These are phyloP conservation scores for Trichoderma sp. DNA, from an alignment of 2,329 filamentous ascomycete species.

Conservation along the genomic window DNA sequence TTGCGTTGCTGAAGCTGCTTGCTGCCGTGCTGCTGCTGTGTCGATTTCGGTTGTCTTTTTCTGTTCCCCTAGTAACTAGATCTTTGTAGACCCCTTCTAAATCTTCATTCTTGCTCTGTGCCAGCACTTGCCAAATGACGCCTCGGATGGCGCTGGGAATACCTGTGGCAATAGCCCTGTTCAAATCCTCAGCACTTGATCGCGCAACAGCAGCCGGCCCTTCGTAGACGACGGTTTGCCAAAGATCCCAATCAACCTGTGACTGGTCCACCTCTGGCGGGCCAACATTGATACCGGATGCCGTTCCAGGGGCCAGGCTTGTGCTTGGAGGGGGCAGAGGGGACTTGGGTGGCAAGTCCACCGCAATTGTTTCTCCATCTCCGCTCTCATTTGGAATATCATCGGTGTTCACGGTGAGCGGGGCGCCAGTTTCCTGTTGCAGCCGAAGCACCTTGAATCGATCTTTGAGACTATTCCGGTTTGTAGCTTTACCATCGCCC, in stretches of 20 bases:
- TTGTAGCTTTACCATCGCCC: conserved; percentile 48
- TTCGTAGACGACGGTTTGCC: conserved; percentile 95
- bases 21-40: conserved; percentile 56
- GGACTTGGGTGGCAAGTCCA: conserved; percentile 43
- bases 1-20: conserved; percentile 56
- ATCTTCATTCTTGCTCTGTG: conserved; percentile 91
- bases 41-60: conserved; percentile 68
- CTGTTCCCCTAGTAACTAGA: conserved; percentile 75
- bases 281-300: conserved; percentile 75
- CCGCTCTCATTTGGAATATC: conserved; percentile 44
- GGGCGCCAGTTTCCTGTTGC: conserved; percentile 68
- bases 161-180: conserved; percentile 84
- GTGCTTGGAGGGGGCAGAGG: conserved; percentile 67
- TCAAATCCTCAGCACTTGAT: conserved; percentile 86
- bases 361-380: conserved; percentile 32
- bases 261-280: conserved; percentile 69
- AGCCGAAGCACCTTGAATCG: conserved; percentile 76
- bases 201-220: conserved; percentile 85
- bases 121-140: conserved; percentile 98
- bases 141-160: conserved; percentile 94
- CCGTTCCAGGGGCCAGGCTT: conserved; percentile 79
- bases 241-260: conserved; percentile 97
- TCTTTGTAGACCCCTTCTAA: conserved; percentile 86
- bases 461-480: conserved; percentile 68
- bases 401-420: conserved; percentile 54